phyloP scores from a whole-genome alignment of 2,329 filamentous ascomycete genomes.

The Claviceps humidiphila region DNA sequence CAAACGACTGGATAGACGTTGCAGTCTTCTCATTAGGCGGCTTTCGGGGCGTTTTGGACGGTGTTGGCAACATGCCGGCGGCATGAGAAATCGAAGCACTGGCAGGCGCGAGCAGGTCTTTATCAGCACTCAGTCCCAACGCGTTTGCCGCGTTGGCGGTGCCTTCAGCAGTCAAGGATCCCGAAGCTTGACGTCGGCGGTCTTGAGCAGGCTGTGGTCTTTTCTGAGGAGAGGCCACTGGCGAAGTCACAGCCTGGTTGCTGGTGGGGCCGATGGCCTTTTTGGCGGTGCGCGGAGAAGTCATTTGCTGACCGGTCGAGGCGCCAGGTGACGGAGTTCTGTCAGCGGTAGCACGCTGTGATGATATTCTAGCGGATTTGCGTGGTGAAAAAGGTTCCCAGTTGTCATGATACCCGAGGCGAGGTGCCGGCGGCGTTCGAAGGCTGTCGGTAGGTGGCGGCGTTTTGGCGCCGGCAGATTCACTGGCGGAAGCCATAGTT shows the following conservation, averaged over 20 bases:
- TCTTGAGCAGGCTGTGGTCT: slow-evolving; percentile 35
- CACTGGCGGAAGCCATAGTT: slow-evolving; percentile 16
- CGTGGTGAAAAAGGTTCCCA: slow-evolving; percentile 63
- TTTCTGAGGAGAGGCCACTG: slow-evolving; percentile 36
- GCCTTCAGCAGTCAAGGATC: slow-evolving; percentile 29
- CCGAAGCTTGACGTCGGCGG: slow-evolving; percentile 33
- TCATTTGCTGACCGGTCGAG: slow-evolving; percentile 18
- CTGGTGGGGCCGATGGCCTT: slow-evolving; percentile 15
- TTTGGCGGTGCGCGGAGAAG: slow-evolving; percentile 21
- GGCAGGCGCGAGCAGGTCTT: slow-evolving; percentile 14
- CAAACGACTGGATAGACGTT: slow-evolving; percentile 39
- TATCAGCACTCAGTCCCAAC: slow-evolving; percentile 22
- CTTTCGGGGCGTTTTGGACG: slow-evolving; percentile 65
- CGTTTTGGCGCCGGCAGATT: slow-evolving; percentile 23
- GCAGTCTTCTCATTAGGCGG: slow-evolving; percentile 36
- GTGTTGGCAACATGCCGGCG: slow-evolving; percentile 57
- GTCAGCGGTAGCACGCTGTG: slow-evolving; percentile 33
- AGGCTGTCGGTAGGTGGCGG: slow-evolving; percentile 46
- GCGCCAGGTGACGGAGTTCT: slow-evolving; percentile 43
- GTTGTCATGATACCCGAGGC: slow-evolving; percentile 51
- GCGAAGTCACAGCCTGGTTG: slow-evolving; percentile 24
- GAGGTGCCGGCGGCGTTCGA: slow-evolving; percentile 56
- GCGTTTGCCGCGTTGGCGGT: slow-evolving; percentile 29
- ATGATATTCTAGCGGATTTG: slow-evolving; percentile 52
- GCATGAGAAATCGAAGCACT: slow-evolving; percentile 19